These are phyloP conservation scores for Hypoxylon sp. DNA, from an alignment of 2,329 filamentous ascomycete species.

Conservation along the genomic window DNA sequence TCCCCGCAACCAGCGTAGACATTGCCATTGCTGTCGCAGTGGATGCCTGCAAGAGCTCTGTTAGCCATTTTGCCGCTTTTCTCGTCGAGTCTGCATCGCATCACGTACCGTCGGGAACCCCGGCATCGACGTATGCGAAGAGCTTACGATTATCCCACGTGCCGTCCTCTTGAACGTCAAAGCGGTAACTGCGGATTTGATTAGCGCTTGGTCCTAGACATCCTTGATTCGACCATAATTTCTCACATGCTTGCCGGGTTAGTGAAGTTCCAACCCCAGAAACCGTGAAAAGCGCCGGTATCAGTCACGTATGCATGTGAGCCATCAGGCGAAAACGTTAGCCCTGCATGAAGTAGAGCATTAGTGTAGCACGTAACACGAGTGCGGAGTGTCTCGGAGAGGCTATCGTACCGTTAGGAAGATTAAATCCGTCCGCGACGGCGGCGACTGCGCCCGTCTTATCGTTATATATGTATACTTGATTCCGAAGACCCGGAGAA, in stretches of 20 bases:
- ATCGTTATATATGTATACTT: constrained; percentile 69
- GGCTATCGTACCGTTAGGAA: constrained; percentile 61
- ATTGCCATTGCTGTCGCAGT: constrained; percentile 66
- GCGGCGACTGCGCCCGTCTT: constrained; percentile 63
- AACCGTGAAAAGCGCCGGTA: constrained; percentile 62
- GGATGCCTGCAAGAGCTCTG: constrained; percentile 59
- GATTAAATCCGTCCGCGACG: constrained; percentile 67
- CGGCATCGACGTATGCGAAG: constrained; percentile 67
- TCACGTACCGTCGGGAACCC: constrained; percentile 67
- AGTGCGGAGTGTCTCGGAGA: background rate
- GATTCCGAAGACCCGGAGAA: constrained; percentile 63
- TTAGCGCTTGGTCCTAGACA: constrained; percentile 2
- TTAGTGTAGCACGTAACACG: constrained; percentile 4
- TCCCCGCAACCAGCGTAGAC: constrained; percentile 66
- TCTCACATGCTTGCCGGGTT: constrained; percentile 62
- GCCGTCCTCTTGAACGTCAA: constrained; percentile 58
- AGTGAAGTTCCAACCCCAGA: constrained; percentile 57
- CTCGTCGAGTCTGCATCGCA: background rate
- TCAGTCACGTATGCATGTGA: constrained; percentile 67
- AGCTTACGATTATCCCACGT: constrained; percentile 61
- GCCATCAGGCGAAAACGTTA: constrained; percentile 68
- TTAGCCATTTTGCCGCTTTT: background rate
- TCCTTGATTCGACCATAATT: background rate
- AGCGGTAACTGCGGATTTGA: constrained; percentile 57
- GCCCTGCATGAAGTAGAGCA: constrained; percentile 50